Evolutionary conservation across 202 grass and related monocot species (phyloP).

Genomic region (Musa balbisiana): DNA sequence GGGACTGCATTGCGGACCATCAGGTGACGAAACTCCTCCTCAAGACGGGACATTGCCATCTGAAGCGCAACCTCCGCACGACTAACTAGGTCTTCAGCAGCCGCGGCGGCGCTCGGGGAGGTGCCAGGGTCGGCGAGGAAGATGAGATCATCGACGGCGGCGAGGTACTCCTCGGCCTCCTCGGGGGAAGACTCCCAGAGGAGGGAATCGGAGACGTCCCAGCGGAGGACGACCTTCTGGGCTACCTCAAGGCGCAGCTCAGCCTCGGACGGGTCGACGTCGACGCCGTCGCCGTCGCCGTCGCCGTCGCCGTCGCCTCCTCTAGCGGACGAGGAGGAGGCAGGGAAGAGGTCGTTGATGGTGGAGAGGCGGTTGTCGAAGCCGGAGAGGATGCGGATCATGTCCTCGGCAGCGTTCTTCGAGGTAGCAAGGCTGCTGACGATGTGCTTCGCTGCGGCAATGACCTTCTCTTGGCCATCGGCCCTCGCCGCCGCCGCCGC

Average conservation of each 20-base stretch:
- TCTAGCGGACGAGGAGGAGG: neutral
- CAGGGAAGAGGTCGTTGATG: constrained; percentile 24
- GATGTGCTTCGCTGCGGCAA: constrained; percentile 96
- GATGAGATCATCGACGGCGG: constrained; percentile 47
- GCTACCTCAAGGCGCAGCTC: constrained; percentile 42
- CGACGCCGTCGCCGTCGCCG: neutral
- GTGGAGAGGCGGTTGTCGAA: constrained; percentile 67
- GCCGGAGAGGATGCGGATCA: constrained; percentile 97
- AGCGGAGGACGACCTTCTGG: constrained; percentile 58
- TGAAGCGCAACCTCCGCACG: constrained; percentile 59
- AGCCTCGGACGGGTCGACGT: neutral
- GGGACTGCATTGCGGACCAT: constrained; percentile 69
- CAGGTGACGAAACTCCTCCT: constrained; percentile 84
- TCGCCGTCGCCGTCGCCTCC: too few relatives aligned
- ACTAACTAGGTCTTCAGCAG: constrained; percentile 11
- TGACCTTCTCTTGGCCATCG: constrained; percentile 71
- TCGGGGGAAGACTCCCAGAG: constrained; percentile 61
- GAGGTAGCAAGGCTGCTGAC: constrained; percentile 94
- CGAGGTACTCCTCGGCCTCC: constrained; percentile 51
- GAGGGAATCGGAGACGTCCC: constrained; percentile 68
- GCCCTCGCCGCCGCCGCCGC: constrained; percentile 25
- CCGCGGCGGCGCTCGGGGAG: constrained; percentile 12
- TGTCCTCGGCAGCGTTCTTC: constrained; percentile 97
- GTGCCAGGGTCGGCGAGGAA: constrained; percentile 23
- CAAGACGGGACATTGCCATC: constrained; percentile 78